phyloP scores from a whole-genome alignment of 164 flowering plant species.

The Umbellularia californica region DNA sequence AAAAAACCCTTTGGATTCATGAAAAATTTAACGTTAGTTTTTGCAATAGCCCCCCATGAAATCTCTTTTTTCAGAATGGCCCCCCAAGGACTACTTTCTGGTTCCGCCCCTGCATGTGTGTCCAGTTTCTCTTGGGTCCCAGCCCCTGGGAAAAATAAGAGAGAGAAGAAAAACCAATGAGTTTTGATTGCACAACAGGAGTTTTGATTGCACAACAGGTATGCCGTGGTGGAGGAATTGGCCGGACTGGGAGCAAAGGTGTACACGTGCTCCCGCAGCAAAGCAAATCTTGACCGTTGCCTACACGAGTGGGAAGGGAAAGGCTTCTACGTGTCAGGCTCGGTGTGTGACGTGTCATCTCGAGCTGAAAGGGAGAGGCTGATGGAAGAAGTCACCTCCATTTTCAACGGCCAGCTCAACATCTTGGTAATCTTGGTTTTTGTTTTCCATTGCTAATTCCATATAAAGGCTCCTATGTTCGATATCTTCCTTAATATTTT shows the following conservation, averaged over 20 bases:
- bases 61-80: too few relatives aligned
- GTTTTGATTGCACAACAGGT: conserved; percentile 10
- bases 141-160: too few relatives aligned
- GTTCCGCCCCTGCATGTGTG: too few relatives aligned
- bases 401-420: conserved; percentile 33
- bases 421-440: conserved; percentile 25
- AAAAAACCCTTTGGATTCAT: too few relatives aligned
- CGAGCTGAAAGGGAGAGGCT: conserved; percentile 33
- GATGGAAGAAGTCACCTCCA: conserved; percentile 34
- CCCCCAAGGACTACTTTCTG: too few relatives aligned
- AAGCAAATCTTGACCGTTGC: conserved; percentile 23
- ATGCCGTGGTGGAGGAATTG: conserved; percentile 57
- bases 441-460: too few relatives aligned
- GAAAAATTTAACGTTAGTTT: too few relatives aligned
- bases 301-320: background rate
- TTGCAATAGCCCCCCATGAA: too few relatives aligned
- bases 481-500: too few relatives aligned
- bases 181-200: conserved; percentile 10
- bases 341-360: conserved; percentile 41
- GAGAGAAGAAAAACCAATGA: too few relatives aligned
- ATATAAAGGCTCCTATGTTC: too few relatives aligned
- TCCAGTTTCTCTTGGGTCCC: too few relatives aligned
- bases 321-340: conserved; percentile 31
- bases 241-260: conserved; percentile 43
- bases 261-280: conserved; percentile 45